These are phyloP conservation scores for Tetrapisispora taiwanensis DNA, from an alignment of 805 yeast genomes.

Conservation along the genomic window DNA sequence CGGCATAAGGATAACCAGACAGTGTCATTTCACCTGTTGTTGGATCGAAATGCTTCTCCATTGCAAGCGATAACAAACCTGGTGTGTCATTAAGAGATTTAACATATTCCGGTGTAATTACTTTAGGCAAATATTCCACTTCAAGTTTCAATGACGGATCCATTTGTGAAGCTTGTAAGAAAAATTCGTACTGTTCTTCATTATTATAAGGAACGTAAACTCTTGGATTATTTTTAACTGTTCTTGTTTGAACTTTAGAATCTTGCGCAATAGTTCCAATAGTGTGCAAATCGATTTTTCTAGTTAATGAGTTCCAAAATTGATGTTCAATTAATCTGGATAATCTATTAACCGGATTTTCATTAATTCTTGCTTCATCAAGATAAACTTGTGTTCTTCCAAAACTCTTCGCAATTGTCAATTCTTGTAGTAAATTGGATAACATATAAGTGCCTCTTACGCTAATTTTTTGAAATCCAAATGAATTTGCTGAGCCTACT, in stretches of 20 bases:
- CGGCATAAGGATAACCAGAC: constrained; percentile 75
- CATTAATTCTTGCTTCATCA: constrained; percentile 76
- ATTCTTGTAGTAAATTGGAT: constrained; percentile 76
- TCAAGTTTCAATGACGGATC: constrained; percentile 53
- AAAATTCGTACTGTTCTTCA: constrained; percentile 65
- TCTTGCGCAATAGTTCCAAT: constrained; percentile 66
- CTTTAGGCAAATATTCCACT: constrained; percentile 66
- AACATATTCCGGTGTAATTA: constrained; percentile 68
- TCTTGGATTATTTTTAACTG: constrained; percentile 50
- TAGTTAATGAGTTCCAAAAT: constrained; percentile 74
- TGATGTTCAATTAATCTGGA: constrained; percentile 60
- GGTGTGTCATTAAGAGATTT: constrained; percentile 71
- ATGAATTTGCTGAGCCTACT: constrained; percentile 75
- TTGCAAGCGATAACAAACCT: constrained; percentile 75
- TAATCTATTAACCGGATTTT: constrained; percentile 76
- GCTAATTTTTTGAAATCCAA: constrained; percentile 63
- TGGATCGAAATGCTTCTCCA: constrained; percentile 44
- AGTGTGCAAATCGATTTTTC: constrained; percentile 53
- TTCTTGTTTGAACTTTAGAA: constrained; percentile 58
- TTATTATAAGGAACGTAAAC: constrained; percentile 67
- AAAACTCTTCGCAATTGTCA: constrained; percentile 72
- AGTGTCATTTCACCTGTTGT: constrained; percentile 39
- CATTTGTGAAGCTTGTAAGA: constrained; percentile 38
- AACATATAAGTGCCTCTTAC: constrained; percentile 85
- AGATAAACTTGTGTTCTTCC: constrained; percentile 70